A percentile compares a stretch with the other conserved stretches of the same genome.
Evolutionary conservation across 2,329 filamentous ascomycete genomes (phyloP).

Genomic region (Clarireedia hainanense): DNA sequence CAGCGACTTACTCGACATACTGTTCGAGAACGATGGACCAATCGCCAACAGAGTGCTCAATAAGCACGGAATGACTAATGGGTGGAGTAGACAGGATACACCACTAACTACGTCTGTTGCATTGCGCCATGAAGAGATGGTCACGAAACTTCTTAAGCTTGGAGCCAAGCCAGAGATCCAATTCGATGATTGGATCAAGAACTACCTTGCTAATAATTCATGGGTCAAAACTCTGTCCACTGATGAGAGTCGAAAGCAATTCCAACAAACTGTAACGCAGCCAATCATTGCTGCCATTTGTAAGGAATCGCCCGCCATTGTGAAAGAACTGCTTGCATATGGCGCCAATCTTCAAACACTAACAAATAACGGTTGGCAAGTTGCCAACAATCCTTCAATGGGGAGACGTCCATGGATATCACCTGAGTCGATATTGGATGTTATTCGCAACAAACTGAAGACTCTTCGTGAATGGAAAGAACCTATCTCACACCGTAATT

Average conservation of each 20-base stretch:
- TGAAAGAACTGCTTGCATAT: constrained; percentile 45
- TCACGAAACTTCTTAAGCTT: constrained; percentile 51
- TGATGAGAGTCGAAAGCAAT: constrained; percentile 43
- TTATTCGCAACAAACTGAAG: constrained; percentile 46
- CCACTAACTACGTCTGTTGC: constrained; percentile 53
- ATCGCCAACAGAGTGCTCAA: constrained; percentile 59
- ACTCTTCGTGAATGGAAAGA: constrained; percentile 32
- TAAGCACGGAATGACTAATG: constrained; percentile 42
- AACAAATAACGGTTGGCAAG: not conserved
- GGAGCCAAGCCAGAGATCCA: constrained; percentile 54
- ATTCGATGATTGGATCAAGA: constrained; percentile 57
- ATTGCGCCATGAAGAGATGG: constrained; percentile 43
- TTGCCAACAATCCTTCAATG: constrained; percentile 12
- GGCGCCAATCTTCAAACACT: constrained; percentile 61
- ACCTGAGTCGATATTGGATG: constrained; percentile 48
- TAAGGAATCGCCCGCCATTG: constrained; percentile 40
- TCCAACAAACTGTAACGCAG: constrained; percentile 45
- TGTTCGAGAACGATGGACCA: constrained; percentile 50
- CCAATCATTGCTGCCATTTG: constrained; percentile 57
- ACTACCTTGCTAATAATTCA: constrained; percentile 37
- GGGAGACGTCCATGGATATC: constrained; percentile 28
- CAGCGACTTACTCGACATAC: constrained; percentile 38
- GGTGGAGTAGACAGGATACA: constrained; percentile 30
- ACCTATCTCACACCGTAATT: constrained; percentile 5
- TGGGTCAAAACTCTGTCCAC: constrained; percentile 31